phyloP scores from a whole-genome alignment of 768 basidiomycete genomes.

The Serendipita indica region DNA sequence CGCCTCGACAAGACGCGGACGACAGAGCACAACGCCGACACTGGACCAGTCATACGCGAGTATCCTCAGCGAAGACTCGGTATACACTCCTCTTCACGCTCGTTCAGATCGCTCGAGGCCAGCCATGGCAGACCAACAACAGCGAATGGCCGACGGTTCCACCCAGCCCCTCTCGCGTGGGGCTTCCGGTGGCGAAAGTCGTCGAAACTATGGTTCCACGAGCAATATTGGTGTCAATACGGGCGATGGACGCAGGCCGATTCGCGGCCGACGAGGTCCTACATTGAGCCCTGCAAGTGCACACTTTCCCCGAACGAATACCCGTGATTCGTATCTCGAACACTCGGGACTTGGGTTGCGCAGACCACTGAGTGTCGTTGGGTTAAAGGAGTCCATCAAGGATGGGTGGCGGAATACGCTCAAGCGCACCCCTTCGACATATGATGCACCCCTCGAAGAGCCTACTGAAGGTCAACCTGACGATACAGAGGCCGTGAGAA shows the following conservation, averaged over 20 bases:
- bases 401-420: neutral
- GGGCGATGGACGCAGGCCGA: neutral
- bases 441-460: slow-evolving; percentile 14
- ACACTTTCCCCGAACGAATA: slow-evolving; percentile 1
- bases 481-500: slow-evolving; percentile 37
- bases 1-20: neutral
- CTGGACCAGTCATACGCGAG: neutral
- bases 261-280: neutral
- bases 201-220: neutral
- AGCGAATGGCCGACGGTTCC: neutral
- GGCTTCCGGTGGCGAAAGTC: neutral
- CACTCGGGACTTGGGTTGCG: neutral
- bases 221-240: neutral
- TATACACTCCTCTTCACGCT: neutral
- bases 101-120: neutral
- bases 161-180: neutral
- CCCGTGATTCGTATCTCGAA: neutral
- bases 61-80: slow-evolving; percentile 4
- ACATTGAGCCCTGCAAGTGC: neutral
- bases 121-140: neutral
- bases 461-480: slow-evolving; percentile 28
- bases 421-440: slow-evolving; percentile 1
- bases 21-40: neutral
- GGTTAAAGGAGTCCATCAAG: neutral
- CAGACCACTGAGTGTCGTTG: neutral